Percentiles rank a stretch among this genome's conserved stretches.
These are phyloP conservation scores for Boletus semigastroideus DNA, from an alignment of 1,284 basidiomycete species.

Conservation along the genomic window DNA sequence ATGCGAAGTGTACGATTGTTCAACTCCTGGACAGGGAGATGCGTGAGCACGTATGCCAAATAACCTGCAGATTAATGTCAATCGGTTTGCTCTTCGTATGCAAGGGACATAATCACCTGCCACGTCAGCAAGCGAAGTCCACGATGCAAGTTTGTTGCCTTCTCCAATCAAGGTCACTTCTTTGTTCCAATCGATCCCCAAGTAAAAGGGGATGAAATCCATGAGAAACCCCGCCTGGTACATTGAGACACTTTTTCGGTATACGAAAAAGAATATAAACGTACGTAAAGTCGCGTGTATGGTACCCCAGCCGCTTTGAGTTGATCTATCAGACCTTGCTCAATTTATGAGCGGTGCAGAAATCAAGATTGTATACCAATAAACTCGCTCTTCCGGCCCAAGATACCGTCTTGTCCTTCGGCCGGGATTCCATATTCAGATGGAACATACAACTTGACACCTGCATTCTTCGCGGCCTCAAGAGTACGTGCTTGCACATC, in stretches of 20 bases:
- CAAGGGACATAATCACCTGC: slow-evolving; percentile 10
- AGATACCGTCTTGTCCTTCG: slow-evolving; percentile 21
- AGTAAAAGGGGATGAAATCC: slow-evolving; percentile 19
- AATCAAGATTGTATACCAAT: slow-evolving; percentile 9
- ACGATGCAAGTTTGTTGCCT: slow-evolving; percentile 27
- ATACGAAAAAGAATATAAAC: slow-evolving; percentile 3
- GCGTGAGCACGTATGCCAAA: slow-evolving; percentile 33
- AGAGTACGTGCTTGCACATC: slow-evolving; percentile 26
- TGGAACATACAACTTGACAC: slow-evolving; percentile 36
- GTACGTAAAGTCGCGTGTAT: slow-evolving; percentile 28
- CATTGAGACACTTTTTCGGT: neutral
- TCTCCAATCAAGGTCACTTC: slow-evolving; percentile 29
- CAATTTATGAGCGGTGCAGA: neutral
- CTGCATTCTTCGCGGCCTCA: slow-evolving; percentile 31
- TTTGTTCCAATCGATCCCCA: slow-evolving; percentile 18
- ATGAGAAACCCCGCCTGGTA: slow-evolving; percentile 18
- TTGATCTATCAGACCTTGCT: slow-evolving; percentile 5
- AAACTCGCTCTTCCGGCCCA: slow-evolving; percentile 17
- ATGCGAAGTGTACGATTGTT: slow-evolving; percentile 30
- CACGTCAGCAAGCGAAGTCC: slow-evolving; percentile 32
- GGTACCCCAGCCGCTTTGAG: slow-evolving; percentile 28
- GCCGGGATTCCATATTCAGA: slow-evolving; percentile 33
- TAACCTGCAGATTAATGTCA: slow-evolving; percentile 22
- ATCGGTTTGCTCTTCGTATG: neutral
- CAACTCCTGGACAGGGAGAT: slow-evolving; percentile 24